Conservation (phyloP, 768 basidiomycete species). For the Boletus pseudopeckii region DNA sequence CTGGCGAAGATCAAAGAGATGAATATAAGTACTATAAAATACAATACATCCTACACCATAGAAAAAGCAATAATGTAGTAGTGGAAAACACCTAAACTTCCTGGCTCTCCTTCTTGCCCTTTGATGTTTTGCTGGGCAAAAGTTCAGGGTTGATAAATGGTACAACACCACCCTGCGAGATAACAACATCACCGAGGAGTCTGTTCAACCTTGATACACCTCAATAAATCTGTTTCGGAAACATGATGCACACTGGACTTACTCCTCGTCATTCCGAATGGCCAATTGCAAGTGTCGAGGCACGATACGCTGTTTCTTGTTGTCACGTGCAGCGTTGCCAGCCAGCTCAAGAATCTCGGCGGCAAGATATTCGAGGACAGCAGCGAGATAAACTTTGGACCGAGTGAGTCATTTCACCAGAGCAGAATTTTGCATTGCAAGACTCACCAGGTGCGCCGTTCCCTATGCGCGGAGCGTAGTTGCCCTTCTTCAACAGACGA, state of each 20-base stretch:
- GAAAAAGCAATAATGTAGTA: constrained; percentile 16
- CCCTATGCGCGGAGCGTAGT: constrained; percentile 57
- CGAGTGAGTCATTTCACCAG: not conserved
- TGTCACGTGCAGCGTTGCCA: constrained; percentile 52
- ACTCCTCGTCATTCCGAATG: constrained; percentile 62
- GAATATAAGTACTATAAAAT: constrained; percentile 33
- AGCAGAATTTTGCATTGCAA: too few species aligned
- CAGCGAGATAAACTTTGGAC: constrained; percentile 52
- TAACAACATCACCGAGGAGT: constrained; percentile 47
- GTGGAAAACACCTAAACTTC: constrained; percentile 36
- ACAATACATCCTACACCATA: constrained; percentile 31
- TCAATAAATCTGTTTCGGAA: not conserved
- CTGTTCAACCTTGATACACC: constrained; percentile 31
- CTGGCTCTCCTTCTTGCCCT: constrained; percentile 51
- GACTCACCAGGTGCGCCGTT: constrained; percentile 46
- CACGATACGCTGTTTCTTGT: constrained; percentile 61
- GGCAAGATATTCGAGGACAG: constrained; percentile 58
- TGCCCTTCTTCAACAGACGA: constrained; percentile 55
- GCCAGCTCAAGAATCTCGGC: constrained; percentile 64
- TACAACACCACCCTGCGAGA: constrained; percentile 61
- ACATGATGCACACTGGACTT: not conserved
- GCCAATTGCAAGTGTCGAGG: constrained; percentile 65
- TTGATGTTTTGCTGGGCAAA: constrained; percentile 49
- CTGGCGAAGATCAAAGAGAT: constrained; percentile 8
- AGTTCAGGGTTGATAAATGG: constrained; percentile 51